Conservation (phyloP, 148 eudicot genomes). For the Rhododendron vialii region DNA sequence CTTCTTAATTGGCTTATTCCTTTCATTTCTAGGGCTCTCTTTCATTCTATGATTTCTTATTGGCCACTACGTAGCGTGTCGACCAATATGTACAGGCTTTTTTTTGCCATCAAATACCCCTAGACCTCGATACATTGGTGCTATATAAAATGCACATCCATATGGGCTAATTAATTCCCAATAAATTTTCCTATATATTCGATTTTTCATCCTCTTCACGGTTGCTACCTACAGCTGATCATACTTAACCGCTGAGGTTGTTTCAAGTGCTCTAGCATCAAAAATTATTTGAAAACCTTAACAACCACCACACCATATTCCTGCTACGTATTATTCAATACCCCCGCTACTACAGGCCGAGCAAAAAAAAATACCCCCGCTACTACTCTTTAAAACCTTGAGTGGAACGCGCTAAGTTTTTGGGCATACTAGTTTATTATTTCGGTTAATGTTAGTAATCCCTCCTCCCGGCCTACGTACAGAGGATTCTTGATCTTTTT, state of each 20-base stretch:
- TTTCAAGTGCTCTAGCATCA: background rate
- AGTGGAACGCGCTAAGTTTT: background rate
- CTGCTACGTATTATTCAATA: too few relatives aligned
- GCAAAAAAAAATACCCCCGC: too few relatives aligned
- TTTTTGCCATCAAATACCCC: too few relatives aligned
- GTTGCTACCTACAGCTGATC: too few relatives aligned
- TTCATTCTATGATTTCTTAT: background rate
- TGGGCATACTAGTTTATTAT: background rate
- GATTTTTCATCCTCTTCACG: too few relatives aligned
- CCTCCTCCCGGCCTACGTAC: background rate
- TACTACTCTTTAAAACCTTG: background rate
- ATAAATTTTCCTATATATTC: too few relatives aligned
- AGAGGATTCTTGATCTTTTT: background rate
- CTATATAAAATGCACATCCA: background rate
- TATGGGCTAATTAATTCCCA: too few relatives aligned
- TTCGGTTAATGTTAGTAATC: background rate
- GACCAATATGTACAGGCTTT: background rate
- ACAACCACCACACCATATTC: background rate
- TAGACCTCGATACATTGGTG: background rate
- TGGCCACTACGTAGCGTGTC: too few relatives aligned
- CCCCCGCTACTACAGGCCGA: background rate
- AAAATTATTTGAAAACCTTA: background rate
- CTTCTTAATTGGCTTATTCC: background rate
- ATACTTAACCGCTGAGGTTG: too few relatives aligned
- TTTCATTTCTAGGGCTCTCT: background rate